These are phyloP conservation scores for Hymenoscyphus albidus DNA, from an alignment of 2,329 filamentous ascomycete genomes.

Conservation along the genomic window DNA sequence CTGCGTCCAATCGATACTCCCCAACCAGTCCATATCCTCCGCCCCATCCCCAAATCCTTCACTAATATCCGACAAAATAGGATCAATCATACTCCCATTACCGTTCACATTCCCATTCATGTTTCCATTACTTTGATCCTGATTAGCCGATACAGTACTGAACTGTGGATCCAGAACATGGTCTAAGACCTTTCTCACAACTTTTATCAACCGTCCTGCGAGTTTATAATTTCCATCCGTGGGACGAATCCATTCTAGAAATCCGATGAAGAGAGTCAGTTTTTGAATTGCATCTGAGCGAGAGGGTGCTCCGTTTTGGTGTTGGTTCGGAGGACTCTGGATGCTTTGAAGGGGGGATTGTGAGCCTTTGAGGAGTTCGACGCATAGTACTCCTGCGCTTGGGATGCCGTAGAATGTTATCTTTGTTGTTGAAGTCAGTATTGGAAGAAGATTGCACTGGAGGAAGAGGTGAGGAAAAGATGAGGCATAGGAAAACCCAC, in stretches of 20 bases:
- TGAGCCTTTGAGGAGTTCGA: slow-evolving; percentile 29
- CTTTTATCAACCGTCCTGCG: slow-evolving; percentile 25
- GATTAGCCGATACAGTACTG: slow-evolving; percentile 2
- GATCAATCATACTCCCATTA: slow-evolving; percentile 15
- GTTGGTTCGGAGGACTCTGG: not conserved
- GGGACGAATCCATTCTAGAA: slow-evolving; percentile 32
- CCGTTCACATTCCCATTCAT: not conserved
- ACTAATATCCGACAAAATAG: slow-evolving; percentile 15
- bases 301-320: slow-evolving; percentile 22
- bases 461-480: not conserved
- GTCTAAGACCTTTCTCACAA: slow-evolving; percentile 27
- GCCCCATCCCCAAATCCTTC: slow-evolving; percentile 14
- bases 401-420: slow-evolving; percentile 29
- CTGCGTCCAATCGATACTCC: slow-evolving; percentile 33
- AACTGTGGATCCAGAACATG: slow-evolving; percentile 24
- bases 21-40: slow-evolving; percentile 30
- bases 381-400: slow-evolving; percentile 29
- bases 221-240: slow-evolving; percentile 33
- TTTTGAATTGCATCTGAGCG: slow-evolving; percentile 31
- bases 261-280: slow-evolving; percentile 32
- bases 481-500: slow-evolving; percentile 17
- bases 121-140: not conserved
- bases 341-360: slow-evolving; percentile 1
- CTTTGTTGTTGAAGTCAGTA: slow-evolving; percentile 2
- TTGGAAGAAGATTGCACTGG: not conserved